Base-by-base conservation (phyloP, 441 rosid species). In the Sinapis alba region DNA sequence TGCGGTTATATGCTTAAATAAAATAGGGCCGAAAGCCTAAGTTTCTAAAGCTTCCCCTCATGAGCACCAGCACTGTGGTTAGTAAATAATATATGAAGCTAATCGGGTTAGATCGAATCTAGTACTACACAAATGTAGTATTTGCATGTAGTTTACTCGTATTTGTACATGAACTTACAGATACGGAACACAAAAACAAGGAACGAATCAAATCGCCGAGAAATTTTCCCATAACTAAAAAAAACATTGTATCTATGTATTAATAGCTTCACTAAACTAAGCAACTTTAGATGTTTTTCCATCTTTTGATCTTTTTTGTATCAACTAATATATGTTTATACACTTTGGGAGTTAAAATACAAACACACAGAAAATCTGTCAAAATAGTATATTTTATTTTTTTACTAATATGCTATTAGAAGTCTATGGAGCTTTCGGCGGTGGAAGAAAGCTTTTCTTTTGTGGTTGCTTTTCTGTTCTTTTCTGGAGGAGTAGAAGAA, bases 221-320 rank as follows among this genome's bases (percentile, higher is more conserved):
- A 16, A 2, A 32, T 8, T 47, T 15, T n/a, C 38, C 38, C 19
- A 27, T 26, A 3, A 11, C 34, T 26, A 26, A 21, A n/a, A n/a
- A n/a, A n/a, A 21, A 51, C 12, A 19, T 12, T 67, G 51, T 30
- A 51, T 51, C 0, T 13, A 30, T 19, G 71, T 68, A 34, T 7
- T 53, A 32, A 0, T 54, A 65, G 57, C 41, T 24, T 57, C 41
- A 69, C 57, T 26, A 58, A 19, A 69, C 45, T 18, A 69, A 26
- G 41, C 7, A 69, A 69, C 12, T 57, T 15, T n/a, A 5, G 54
- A 57, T 56, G 5, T 11, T 20, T 20, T 64, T 21, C 53, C 30
- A 7, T 64, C 32, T 21, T 54, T 54, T 54, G 30, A 30, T 20
- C 0, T 28, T 67, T 9, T 18, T 18, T 23, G 41, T 51, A 28